Base-by-base conservation (phyloP, 495 filamentous ascomycete species). In the Elasticomyces elasticus region DNA sequence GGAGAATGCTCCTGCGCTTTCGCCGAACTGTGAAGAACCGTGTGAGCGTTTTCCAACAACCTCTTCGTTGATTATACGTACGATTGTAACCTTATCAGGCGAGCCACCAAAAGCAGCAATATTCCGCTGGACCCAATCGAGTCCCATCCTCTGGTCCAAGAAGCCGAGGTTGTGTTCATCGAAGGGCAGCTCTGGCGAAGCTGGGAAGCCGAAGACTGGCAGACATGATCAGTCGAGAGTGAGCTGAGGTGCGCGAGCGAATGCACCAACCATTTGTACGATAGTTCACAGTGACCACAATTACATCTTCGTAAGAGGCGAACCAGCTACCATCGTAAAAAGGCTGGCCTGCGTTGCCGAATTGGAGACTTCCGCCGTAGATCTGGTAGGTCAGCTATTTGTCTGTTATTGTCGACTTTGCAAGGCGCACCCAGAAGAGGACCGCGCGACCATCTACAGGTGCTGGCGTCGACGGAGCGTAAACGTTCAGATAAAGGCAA, bases 401-500 rank as follows among this genome's bases (percentile, higher is more conserved):
- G 5, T 43, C 5, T 43, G 6, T n/a, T 11, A n/a, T 6, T 7
- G 40, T 19, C 20, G 24, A 9, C 11, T 1, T 24, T 45, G 3
- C 19, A 19, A 3, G 5, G 25, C 42, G 22, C 25, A 45, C 42
- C 48, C 60, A 67, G 54, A 64, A 67, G 57, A 67, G 20, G n/a
- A 67, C 64, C 0, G 63, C 20, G 5, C 64, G 54, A 6, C 64
- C 64, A 31, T 58, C 61, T 9, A 42, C 38, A 0, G 60, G 58
- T 5, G 61, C 46, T 6, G 57, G 60, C 12, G 56, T 59, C 2
- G 63, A 56, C 2, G 67, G 68, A 3, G 62, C 64, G 28, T 61
- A 71, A 26, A 71, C 62, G 46, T 71, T 71, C 26, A 71, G 47
- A 50, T 68, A 71, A 1, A 58, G 58, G 47, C 69, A 71, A 49